Base-by-base conservation (phyloP, 495 filamentous ascomycete species). In the Penicillium crystallinum region DNA sequence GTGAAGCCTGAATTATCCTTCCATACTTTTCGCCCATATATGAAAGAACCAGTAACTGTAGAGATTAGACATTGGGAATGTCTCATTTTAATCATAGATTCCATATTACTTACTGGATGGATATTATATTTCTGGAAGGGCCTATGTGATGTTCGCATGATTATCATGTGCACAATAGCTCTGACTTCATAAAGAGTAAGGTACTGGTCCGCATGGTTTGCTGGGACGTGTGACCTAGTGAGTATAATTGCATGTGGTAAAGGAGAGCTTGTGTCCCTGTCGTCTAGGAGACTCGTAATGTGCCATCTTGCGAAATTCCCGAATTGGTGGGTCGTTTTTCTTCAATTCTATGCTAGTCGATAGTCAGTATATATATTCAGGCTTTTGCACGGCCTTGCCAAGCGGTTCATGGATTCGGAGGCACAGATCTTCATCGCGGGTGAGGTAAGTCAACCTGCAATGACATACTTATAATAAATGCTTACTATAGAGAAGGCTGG, bases 31-130 rank as follows among this genome's bases (percentile, higher is more conserved):
- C 25, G 6, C 53, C 53, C 14, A 40, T 36, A 15, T 47, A 57
- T 4, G 50, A 45, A 4, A 57, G 25, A 36, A 45, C n/a, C 71
- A 80, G 61, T 60, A 79, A 58, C 77, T 77, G n/a, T n/a, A n/a
- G n/a, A n/a, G n/a, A n/a, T n/a, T n/a, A n/a, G n/a, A n/a, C n/a
- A n/a, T n/a, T n/a, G n/a, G n/a, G n/a, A n/a, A n/a, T n/a, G n/a
- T n/a, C n/a, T n/a, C n/a, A n/a, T n/a, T n/a, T n/a, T n/a, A n/a
- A n/a, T n/a, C n/a, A n/a, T n/a, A n/a, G n/a, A n/a, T n/a, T n/a
- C n/a, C n/a, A n/a, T n/a, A n/a, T n/a, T n/a, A n/a, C n/a, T 53
- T 21, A 53, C 42, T 33, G 50, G 50, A 17, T 53, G 50, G n/a
- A 53, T 14, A n/a, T 11, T 34, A 11, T 14, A 23, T 7, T 19